Evolutionary conservation across 2,329 filamentous ascomycete species (phyloP), one percentile per base, ranked within the genome.

Genomic region (Seiridium unicorne): DNA sequence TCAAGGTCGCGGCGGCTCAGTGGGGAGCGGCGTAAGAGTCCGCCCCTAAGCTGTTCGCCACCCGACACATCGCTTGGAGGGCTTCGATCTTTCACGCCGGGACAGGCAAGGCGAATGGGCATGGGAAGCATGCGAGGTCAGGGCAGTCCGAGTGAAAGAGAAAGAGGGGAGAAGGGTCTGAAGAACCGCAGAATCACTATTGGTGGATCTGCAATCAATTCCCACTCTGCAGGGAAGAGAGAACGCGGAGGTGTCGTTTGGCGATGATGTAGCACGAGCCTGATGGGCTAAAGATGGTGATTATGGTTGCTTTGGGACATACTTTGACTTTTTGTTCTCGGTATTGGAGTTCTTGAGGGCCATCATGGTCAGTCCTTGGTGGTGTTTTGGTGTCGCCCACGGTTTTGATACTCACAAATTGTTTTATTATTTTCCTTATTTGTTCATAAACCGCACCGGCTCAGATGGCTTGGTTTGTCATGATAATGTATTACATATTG

Each of bases 71-170:
- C 63, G 3, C n/a, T 55, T 5, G 60, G 48, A n/a, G 18, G 65
- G 58, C 74, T 70, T 32, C 72, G 74, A 61, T 70, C 73, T 3
- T 76, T 86, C 63, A 85, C 83, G 9, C 74, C 80, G 1, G 83
- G 82, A 2, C 84, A 87, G 67, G 84, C 83, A 31, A 73, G 84
- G 57, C 77, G 84, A 51, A 86, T 87, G 83, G 82, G 84, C 64
- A 71, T 86, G 60, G 77, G 76, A 11, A 78, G 74, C 62, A 65
- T 79, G 61, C 70, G 70, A 38, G 35, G 60, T 10, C 26, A 51
- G 9, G 48, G 53, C 34, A 68, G 64, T 42, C 55, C 66, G 18
- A 26, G 18, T 26, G 18, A 26, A 26, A 26, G 18, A 64, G 64
- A 66, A 59, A 59, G 63, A 42, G 58, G 59, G 51, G 63, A 63